phyloP scores from a whole-genome alignment of 2,329 filamentous ascomycete species.

The Fusarium sp. region DNA sequence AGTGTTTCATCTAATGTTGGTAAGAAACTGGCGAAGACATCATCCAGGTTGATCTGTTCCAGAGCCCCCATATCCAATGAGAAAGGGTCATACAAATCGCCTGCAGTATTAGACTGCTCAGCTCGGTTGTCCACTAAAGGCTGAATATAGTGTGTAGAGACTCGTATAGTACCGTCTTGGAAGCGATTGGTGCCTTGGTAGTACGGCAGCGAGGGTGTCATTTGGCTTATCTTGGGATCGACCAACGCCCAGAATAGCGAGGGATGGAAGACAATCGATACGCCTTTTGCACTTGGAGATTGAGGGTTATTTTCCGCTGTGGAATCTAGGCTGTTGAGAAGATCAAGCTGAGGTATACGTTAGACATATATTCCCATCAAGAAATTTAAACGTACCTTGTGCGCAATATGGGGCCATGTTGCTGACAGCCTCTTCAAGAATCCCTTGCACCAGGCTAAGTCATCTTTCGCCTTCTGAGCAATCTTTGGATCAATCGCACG shows the following conservation, averaged over 20 bases:
- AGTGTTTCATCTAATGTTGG: neutral
- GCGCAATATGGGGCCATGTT: slow-evolving; percentile 25
- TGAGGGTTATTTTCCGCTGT: neutral
- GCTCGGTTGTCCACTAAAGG: neutral
- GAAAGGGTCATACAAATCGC: neutral
- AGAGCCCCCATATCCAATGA: neutral
- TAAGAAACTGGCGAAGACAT: slow-evolving; percentile 2
- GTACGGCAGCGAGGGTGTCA: neutral
- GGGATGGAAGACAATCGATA: slow-evolving; percentile 5
- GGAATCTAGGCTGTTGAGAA: neutral
- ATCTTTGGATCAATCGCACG: slow-evolving; percentile 4
- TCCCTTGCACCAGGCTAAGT: slow-evolving; percentile 6
- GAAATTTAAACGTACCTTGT: slow-evolving; percentile 6
- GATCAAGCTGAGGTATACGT: neutral
- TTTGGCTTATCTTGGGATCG: slow-evolving; percentile 14
- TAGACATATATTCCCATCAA: neutral
- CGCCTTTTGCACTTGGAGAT: neutral
- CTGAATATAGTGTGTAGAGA: slow-evolving; percentile 16
- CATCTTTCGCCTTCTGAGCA: neutral
- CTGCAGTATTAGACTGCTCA: neutral
- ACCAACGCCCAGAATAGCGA: slow-evolving; percentile 18
- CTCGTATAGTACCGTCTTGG: slow-evolving; percentile 6
- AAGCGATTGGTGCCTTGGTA: neutral
- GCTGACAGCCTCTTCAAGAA: neutral
- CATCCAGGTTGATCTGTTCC: slow-evolving; percentile 14